These are phyloP conservation scores for Mycogone perniciosa DNA, from an alignment of 2,329 filamentous ascomycete genomes.

Conservation along the genomic window DNA sequence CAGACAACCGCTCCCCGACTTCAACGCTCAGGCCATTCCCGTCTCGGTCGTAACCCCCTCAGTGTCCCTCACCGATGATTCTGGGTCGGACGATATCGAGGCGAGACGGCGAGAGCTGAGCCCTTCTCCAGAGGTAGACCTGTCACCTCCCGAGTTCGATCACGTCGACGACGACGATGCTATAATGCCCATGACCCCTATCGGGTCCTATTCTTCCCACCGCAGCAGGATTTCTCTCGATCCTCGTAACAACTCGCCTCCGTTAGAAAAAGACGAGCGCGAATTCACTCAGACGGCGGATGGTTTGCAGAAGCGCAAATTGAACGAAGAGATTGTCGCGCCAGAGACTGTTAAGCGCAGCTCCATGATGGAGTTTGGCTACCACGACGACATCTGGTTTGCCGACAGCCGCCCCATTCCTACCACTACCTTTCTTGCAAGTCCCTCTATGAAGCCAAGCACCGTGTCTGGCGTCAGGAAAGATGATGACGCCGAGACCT, in stretches of 20 bases:
- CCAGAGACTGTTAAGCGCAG: slow-evolving; percentile 26
- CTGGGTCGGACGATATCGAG: slow-evolving; percentile 63
- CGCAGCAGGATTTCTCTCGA: slow-evolving; percentile 33
- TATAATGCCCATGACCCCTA: slow-evolving; percentile 54
- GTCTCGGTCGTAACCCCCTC: slow-evolving; percentile 72
- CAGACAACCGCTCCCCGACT: slow-evolving; percentile 67
- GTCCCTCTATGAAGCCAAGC: slow-evolving; percentile 45
- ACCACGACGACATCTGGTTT: slow-evolving; percentile 48
- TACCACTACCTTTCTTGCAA: slow-evolving; percentile 43
- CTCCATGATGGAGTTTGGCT: slow-evolving; percentile 28
- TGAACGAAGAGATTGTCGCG: slow-evolving; percentile 36
- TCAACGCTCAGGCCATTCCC: slow-evolving; percentile 24
- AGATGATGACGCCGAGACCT: slow-evolving; percentile 34
- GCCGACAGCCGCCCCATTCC: slow-evolving; percentile 36
- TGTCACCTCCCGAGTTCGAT: slow-evolving; percentile 82
- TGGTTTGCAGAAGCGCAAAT: slow-evolving; percentile 64
- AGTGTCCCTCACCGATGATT: slow-evolving; percentile 53
- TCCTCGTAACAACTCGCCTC: slow-evolving; percentile 70
- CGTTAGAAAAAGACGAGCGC: slow-evolving; percentile 87
- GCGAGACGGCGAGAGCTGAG: slow-evolving; percentile 67
- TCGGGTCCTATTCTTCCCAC: slow-evolving; percentile 55
- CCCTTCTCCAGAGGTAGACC: slow-evolving; percentile 86
- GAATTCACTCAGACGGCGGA: slow-evolving; percentile 96
- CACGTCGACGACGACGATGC: slow-evolving; percentile 59
- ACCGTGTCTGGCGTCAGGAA: slow-evolving; percentile 26